Base-by-base conservation (phyloP, 1,284 basidiomycete genomes). In the Dichomitus squalens region DNA sequence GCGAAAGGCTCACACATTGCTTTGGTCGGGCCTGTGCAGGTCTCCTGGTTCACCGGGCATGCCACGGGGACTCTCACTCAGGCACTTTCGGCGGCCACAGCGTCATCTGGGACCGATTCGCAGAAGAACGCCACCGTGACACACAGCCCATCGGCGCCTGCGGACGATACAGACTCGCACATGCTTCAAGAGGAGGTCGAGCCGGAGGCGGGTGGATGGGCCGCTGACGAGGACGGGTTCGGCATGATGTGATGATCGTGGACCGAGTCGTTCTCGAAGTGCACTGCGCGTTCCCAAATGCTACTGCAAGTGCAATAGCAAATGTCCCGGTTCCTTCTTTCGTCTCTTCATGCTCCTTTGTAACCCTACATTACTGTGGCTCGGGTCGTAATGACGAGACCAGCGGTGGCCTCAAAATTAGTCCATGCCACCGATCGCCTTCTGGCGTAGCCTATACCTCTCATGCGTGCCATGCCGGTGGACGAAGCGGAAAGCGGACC, bases 161-260 rank as follows among this genome's bases (percentile, higher is more conserved):
- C 29, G 38, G 18, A 53, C 38, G 61, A 61, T 11, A 31, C 49
- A 7, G 65, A 67, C 52, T 39, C 56, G 36, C 60, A 63, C 33
- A 60, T 66, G 58, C 64, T 78, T 36, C 84, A 87, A 57, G 86
- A 87, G 58, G 86, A 87, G 68, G 66, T 79, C 3, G 74, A 80
- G 39, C 80, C 79, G 1, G 81, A 80, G 34, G 81, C 79, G 0
- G 80, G 80, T 60, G 83, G 85, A 27, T 86, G 85, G 84, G 85
- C 84, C 44, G 85, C 82, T 31, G 84, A 84, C 39, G 86, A 85
- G 61, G 85, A 87, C 66, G 84, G 81, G 46, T 87, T 87, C 81
- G 84, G 85, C 49, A 80, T 84, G 81, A 68, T 81, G 52, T 83
- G 66, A 76, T 34, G 18, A 14, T n/a, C n/a, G n/a, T n/a, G n/a